phyloP scores from a whole-genome alignment of 1,284 basidiomycete genomes.

The Ceratobasidium sp. region DNA sequence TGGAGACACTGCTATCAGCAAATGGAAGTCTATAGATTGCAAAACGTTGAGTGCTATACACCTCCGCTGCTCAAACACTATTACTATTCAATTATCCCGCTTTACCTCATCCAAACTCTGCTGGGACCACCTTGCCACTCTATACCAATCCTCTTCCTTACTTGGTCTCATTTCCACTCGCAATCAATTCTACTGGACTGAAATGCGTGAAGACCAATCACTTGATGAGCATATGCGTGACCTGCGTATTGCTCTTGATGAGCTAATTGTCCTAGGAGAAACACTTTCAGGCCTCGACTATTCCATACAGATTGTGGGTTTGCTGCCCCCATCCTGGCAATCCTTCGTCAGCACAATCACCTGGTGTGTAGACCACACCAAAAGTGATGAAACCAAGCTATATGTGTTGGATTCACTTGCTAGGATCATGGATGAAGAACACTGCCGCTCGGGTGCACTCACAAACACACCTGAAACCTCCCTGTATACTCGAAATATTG shows the following conservation, averaged over 20 bases:
- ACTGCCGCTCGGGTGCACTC: too few relatives aligned
- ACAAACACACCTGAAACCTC: background rate
- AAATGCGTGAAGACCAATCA: background rate
- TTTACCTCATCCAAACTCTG: background rate
- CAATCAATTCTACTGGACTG: background rate
- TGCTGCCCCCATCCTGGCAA: background rate
- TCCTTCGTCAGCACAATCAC: background rate
- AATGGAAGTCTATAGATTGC: background rate
- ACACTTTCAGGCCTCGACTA: background rate
- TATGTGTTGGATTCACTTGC: background rate
- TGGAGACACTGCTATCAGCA: background rate
- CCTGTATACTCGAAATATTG: background rate
- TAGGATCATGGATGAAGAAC: background rate
- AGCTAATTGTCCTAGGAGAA: background rate
- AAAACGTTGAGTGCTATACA: background rate
- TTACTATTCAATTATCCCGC: background rate
- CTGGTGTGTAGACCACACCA: background rate
- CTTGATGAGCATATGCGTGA: slow-evolving; percentile 3
- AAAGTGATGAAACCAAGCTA: background rate
- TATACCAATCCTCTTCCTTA: background rate
- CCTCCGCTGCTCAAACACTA: background rate
- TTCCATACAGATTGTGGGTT: background rate
- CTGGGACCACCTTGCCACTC: background rate
- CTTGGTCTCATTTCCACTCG: background rate
- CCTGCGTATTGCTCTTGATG: background rate